A percentile compares a stretch with the other conserved stretches of the same genome.
Evolutionary conservation across 2,329 filamentous ascomycete species (phyloP).

Genomic region (Massarina eburnea): DNA sequence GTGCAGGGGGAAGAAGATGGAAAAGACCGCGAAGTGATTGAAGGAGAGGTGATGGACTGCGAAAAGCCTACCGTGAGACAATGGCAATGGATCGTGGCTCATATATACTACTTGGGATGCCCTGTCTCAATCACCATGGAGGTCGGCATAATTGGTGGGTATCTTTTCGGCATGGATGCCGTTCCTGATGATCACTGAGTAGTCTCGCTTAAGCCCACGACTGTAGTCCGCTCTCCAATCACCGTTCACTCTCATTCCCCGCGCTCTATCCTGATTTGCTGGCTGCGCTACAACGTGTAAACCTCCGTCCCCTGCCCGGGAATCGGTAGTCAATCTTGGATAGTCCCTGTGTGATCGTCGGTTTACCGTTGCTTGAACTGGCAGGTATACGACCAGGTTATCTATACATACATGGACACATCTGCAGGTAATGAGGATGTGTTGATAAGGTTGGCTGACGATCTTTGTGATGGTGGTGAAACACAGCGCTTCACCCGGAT

Average conservation of each 20-base stretch:
- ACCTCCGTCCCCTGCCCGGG: too few relatives aligned
- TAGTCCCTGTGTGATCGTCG: slow-evolving; percentile 2
- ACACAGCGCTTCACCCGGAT: slow-evolving; percentile 1
- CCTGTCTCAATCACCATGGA: neutral
- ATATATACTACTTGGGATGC: too few relatives aligned
- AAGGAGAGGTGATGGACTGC: neutral
- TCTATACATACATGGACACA: slow-evolving; percentile 4
- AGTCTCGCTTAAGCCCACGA: neutral
- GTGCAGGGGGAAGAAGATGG: neutral
- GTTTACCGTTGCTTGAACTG: neutral
- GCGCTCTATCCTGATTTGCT: slow-evolving; percentile 2
- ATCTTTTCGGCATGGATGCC: slow-evolving; percentile 2
- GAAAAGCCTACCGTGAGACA: slow-evolving; percentile 3
- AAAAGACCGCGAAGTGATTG: slow-evolving; percentile 2
- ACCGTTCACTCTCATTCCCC: neutral
- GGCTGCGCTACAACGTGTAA: too few relatives aligned
- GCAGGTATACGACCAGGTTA: slow-evolving; percentile 1
- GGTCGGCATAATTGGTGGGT: neutral
- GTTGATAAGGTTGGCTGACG: slow-evolving; percentile 6
- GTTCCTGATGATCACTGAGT: neutral
- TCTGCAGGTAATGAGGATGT: slow-evolving; percentile 1
- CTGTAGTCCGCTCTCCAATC: neutral
- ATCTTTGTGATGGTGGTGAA: slow-evolving; percentile 1
- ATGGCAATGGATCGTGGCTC: too few relatives aligned
- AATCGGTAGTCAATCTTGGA: neutral